phyloP scores from a whole-genome alignment of 768 basidiomycete species.

The Xerocomellus amylosporus region DNA sequence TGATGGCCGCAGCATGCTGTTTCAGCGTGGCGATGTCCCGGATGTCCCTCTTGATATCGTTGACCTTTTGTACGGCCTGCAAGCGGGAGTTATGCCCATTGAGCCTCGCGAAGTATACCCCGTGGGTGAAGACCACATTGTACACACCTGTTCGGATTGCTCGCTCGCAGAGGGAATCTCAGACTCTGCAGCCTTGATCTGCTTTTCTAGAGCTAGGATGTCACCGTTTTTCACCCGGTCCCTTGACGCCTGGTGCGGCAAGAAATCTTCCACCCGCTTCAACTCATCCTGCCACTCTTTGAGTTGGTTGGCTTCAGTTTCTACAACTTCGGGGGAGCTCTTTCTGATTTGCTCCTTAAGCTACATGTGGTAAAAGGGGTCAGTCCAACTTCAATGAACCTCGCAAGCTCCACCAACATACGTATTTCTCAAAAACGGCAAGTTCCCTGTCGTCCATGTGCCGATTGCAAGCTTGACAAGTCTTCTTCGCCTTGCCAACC shows the following conservation, averaged over 20 bases:
- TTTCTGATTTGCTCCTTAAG: slow-evolving; percentile 61
- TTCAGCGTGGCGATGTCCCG: slow-evolving; percentile 60
- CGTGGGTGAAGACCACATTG: neutral
- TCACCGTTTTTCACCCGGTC: slow-evolving; percentile 57
- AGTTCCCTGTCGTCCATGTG: slow-evolving; percentile 54
- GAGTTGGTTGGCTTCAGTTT: slow-evolving; percentile 37
- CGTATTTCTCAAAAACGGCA: slow-evolving; percentile 67
- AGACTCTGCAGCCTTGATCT: slow-evolving; percentile 56
- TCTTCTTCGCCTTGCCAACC: slow-evolving; percentile 58
- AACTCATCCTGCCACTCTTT: slow-evolving; percentile 61
- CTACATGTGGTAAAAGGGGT: slow-evolving; percentile 36
- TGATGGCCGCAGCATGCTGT: slow-evolving; percentile 56
- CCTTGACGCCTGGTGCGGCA: slow-evolving; percentile 53
- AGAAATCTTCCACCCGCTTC: slow-evolving; percentile 52
- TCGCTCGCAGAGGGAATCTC: slow-evolving; percentile 50
- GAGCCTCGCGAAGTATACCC: neutral
- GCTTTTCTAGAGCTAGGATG: slow-evolving; percentile 62
- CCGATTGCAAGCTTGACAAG: slow-evolving; percentile 77
- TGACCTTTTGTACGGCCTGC: slow-evolving; percentile 54
- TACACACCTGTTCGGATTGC: slow-evolving; percentile 60
- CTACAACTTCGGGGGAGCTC: slow-evolving; percentile 45
- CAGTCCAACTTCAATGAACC: neutral
- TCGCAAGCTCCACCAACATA: slow-evolving; percentile 31
- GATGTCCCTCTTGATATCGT: slow-evolving; percentile 53
- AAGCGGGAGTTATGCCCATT: neutral